A percentile compares a stretch with the other conserved stretches of the same genome.
These are phyloP conservation scores for Durusdinium trenchii DNA, from an alignment of 73 alveolate species.

Conservation along the genomic window DNA sequence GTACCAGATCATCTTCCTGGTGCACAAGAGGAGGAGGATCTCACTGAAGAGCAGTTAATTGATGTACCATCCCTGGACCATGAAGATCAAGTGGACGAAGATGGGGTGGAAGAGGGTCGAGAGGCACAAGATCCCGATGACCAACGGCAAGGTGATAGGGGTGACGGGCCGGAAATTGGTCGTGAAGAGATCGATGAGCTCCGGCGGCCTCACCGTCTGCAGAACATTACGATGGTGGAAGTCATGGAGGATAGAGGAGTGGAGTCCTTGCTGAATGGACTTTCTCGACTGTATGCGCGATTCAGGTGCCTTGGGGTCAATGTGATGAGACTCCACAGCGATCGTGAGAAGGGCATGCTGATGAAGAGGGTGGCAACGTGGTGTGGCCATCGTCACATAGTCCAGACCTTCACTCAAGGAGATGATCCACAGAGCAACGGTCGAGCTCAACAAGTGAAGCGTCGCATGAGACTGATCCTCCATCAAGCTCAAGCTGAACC, in stretches of 20 bases:
- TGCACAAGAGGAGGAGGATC: background rate
- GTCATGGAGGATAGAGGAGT: background rate
- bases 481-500: too few species aligned
- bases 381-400: too few species aligned
- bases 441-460: background rate
- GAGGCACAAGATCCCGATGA: background rate
- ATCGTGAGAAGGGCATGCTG: background rate
- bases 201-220: background rate
- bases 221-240: background rate
- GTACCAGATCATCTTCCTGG: background rate
- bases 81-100: too few species aligned
- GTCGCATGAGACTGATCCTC: background rate
- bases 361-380: background rate
- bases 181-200: background rate
- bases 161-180: too few species aligned
- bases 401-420: too few species aligned
- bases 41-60: background rate
- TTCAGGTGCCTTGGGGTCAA: too few species aligned
- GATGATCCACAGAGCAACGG: background rate
- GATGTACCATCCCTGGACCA: background rate
- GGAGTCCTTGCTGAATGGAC: too few species aligned
- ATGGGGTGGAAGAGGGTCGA: too few species aligned
- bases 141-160: too few species aligned
- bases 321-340: background rate
- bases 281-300: too few species aligned